Evolutionary conservation across 108 stramenopile genomes (phyloP).

Genomic region (Heterococcus sp.): DNA sequence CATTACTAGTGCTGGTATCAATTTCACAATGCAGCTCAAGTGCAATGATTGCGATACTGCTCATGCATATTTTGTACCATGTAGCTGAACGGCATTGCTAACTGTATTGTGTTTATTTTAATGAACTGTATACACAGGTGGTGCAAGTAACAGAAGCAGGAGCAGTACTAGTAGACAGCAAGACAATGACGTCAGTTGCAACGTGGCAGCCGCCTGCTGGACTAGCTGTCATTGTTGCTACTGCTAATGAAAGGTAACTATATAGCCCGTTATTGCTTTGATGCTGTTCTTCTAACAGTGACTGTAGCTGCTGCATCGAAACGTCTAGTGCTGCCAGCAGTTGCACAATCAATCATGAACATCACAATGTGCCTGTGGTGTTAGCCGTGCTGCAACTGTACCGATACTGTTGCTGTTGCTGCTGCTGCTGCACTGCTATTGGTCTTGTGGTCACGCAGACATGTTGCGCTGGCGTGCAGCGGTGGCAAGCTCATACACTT

Average conservation of each 20-base stretch:
- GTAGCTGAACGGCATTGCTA: background rate
- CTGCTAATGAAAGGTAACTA: slow-evolving; percentile 61
- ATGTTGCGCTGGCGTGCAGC: slow-evolving; percentile 32
- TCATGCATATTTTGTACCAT: background rate
- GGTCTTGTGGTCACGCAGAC: background rate
- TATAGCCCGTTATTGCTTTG: background rate
- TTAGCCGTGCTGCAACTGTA: background rate
- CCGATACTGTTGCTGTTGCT: background rate
- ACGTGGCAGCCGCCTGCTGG: slow-evolving; percentile 55
- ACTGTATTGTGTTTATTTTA: background rate
- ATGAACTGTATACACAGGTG: slow-evolving; percentile 36
- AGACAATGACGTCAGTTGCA: slow-evolving; percentile 51
- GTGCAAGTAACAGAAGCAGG: slow-evolving; percentile 78
- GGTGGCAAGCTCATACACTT: slow-evolving; percentile 39
- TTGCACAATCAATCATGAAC: background rate
- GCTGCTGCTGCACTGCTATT: background rate
- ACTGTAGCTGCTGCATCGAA: background rate
- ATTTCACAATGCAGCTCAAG: background rate
- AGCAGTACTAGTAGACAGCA: slow-evolving; percentile 63
- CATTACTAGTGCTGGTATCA: background rate
- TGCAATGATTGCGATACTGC: background rate
- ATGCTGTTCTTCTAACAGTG: background rate
- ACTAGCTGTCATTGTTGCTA: slow-evolving; percentile 76
- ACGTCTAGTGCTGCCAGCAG: background rate
- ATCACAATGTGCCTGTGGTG: background rate